Evolutionary conservation across 148 eudicot genomes (phyloP).

Genomic region (Amaranthus palmeri): DNA sequence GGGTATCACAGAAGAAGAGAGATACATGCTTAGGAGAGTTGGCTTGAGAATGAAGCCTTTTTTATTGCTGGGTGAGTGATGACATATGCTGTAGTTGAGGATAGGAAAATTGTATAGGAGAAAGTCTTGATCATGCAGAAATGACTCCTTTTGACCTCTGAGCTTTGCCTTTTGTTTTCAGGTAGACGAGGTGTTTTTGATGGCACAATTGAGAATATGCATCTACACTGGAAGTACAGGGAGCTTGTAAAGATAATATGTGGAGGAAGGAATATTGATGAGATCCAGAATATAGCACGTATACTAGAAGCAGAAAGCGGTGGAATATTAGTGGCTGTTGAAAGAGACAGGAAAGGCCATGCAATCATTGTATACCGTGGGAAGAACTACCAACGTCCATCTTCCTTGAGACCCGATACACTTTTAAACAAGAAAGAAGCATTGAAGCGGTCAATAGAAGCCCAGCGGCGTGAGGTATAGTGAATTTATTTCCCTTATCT

Average conservation of each 20-base stretch:
- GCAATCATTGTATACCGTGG: slow-evolving; percentile 95
- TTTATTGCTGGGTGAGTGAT: slow-evolving; percentile 68
- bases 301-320: slow-evolving; percentile 90
- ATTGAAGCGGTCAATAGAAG: slow-evolving; percentile 70
- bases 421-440: slow-evolving; percentile 89
- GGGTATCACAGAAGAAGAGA: slow-evolving; percentile 96
- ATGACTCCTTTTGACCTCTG: not conserved
- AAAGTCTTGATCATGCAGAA: not conserved
- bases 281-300: slow-evolving; percentile 54
- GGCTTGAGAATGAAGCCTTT: slow-evolving; percentile 95
- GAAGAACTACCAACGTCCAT: slow-evolving; percentile 79
- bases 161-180: slow-evolving; percentile 31
- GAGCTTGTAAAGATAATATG: slow-evolving; percentile 90
- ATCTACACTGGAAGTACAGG: slow-evolving; percentile 98
- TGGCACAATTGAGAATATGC: slow-evolving; percentile 99
- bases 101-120: not conserved
- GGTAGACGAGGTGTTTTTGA: slow-evolving; percentile 98
- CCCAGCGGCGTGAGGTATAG: slow-evolving; percentile 77
- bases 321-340: slow-evolving; percentile 85
- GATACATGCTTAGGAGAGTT: slow-evolving; percentile 84
- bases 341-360: slow-evolving; percentile 65
- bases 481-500: not conserved
- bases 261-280: slow-evolving; percentile 66
- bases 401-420: slow-evolving; percentile 71
- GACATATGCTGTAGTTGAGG: slow-evolving; percentile 6